phyloP scores from a whole-genome alignment of 2,329 filamentous ascomycete genomes.

The Colletotrichum tabaci region DNA sequence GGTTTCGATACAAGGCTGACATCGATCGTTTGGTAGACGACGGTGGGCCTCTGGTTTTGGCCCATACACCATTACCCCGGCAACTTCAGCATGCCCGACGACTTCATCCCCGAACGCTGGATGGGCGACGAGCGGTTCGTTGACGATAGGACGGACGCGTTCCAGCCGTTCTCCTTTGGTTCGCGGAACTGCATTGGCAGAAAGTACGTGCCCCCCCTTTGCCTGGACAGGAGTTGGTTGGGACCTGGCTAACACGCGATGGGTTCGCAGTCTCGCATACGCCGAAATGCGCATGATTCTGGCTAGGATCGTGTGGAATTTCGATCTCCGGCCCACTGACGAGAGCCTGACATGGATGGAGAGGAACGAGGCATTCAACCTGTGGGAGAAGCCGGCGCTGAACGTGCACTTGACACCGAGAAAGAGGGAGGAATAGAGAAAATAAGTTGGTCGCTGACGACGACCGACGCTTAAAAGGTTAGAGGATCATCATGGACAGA shows the following conservation, averaged over 20 bases:
- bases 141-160: constrained; percentile 43
- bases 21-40: too few relatives aligned
- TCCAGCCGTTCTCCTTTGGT: constrained; percentile 50
- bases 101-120: constrained; percentile 61
- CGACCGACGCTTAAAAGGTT: too few relatives aligned
- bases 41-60: too few relatives aligned
- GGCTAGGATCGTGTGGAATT: constrained; percentile 60
- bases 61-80: constrained; percentile 1
- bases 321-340: constrained; percentile 57
- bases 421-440: not conserved
- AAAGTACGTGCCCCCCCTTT: constrained; percentile 46
- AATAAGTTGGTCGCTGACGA: too few relatives aligned
- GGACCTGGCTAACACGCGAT: too few relatives aligned
- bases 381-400: constrained; percentile 9
- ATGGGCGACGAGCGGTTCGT: constrained; percentile 44
- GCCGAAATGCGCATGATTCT: constrained; percentile 64
- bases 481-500: too few relatives aligned
- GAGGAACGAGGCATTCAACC: not conserved
- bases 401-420: not conserved
- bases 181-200: constrained; percentile 51
- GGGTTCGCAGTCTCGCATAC: constrained; percentile 55
- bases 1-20: too few relatives aligned
- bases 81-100: constrained; percentile 60
- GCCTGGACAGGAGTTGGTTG: too few relatives aligned
- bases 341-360: constrained; percentile 54